Conservation (phyloP, 2,329 filamentous ascomycete genomes). For the Elsinoe necatrix region DNA sequence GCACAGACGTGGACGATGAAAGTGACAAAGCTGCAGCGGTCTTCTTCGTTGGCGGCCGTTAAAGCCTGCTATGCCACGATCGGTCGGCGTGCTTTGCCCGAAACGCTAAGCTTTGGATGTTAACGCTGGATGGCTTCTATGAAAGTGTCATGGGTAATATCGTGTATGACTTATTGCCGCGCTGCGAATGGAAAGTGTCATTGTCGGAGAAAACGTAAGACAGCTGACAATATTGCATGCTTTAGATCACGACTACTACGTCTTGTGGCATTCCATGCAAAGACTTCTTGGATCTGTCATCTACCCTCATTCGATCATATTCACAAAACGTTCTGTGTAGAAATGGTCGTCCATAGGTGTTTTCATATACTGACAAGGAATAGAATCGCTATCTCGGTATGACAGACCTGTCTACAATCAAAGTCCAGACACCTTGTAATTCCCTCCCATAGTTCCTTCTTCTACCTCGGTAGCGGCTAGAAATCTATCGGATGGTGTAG, state of each 20-base stretch:
- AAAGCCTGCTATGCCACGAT: no score
- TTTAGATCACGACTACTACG: no score
- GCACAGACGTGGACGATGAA: no score
- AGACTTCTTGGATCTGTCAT: not conserved
- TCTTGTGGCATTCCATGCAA: no score
- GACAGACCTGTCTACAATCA: not conserved
- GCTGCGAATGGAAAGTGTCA: no score
- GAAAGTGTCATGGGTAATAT: no score
- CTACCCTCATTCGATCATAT: not conserved
- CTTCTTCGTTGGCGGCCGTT: no score
- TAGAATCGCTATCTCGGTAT: not conserved
- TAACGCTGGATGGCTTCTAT: no score
- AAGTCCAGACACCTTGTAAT: constrained; percentile 12
- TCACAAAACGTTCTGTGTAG: not conserved
- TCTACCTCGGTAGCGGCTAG: constrained; percentile 9
- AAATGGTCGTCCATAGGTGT: constrained; percentile 1
- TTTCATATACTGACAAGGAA: not conserved
- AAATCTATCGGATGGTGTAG: constrained; percentile 7
- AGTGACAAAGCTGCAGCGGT: no score
- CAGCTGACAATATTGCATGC: no score
- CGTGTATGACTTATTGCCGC: no score
- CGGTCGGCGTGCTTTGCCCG: not conserved
- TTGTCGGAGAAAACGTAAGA: no score
- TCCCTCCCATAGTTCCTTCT: constrained; percentile 14
- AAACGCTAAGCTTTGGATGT: not conserved